Conservation (phyloP, 371 early-diverging fungal species). For the Mortierella sp. region DNA sequence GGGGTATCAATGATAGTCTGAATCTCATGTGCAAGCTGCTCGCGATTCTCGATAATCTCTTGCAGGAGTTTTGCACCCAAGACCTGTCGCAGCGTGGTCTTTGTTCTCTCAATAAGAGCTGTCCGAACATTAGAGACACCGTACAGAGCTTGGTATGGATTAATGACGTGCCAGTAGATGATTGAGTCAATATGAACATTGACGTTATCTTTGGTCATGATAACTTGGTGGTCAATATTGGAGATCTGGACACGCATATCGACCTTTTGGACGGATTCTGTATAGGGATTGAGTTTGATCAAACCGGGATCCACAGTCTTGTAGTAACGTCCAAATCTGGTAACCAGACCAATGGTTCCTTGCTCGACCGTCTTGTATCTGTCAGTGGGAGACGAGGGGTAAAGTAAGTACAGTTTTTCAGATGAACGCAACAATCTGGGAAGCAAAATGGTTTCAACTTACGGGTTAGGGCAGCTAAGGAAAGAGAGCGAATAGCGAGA, state of each 20-base stretch:
- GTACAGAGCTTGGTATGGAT: constrained; percentile 86
- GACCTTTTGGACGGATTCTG: constrained; percentile 75
- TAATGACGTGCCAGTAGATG: constrained; percentile 85
- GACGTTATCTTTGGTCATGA: constrained; percentile 77
- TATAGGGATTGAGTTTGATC: constrained; percentile 80
- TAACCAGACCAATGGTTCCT: constrained; percentile 82
- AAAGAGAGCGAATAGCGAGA: not conserved
- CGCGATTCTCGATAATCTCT: constrained; percentile 91
- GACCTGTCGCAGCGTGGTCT: constrained; percentile 81
- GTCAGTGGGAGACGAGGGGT: not conserved
- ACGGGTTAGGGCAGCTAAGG: constrained; percentile 81
- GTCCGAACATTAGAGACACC: constrained; percentile 79
- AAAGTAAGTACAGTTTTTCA: not conserved
- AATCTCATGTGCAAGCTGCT: constrained; percentile 87
- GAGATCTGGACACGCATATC: constrained; percentile 86
- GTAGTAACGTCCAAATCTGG: constrained; percentile 88
- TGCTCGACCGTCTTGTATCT: constrained; percentile 47
- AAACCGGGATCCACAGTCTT: constrained; percentile 93
- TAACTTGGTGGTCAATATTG: constrained; percentile 79
- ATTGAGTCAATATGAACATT: constrained; percentile 84
- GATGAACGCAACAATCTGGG: too few relatives aligned
- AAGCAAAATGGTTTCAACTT: constrained; percentile 34
- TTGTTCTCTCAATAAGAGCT: constrained; percentile 85
- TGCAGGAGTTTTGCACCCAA: constrained; percentile 73
- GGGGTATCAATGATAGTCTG: constrained; percentile 79